Evolutionary conservation across 352 stramenopile species (phyloP), one percentile per base, ranked within the genome.

Genomic region (Phytophthora meadii): DNA sequence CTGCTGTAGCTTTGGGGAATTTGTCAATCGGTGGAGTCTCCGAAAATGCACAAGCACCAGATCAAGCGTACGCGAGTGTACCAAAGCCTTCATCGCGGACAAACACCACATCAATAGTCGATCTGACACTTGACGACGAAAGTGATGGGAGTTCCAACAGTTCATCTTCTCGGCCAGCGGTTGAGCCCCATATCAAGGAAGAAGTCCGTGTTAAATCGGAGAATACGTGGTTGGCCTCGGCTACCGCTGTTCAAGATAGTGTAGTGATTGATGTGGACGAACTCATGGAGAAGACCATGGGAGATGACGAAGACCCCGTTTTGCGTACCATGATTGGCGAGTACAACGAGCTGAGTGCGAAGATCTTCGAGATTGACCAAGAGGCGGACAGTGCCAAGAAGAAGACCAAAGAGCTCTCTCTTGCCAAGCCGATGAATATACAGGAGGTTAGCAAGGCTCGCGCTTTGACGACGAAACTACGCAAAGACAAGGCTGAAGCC

Each of bases 291-390:
- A 68, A 75, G 45, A 60, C 53, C 17, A 65, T 78, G 56, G 70
- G 70, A 10, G 62, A 76, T 0, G 69, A 89, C n/a, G 78, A 82
- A 50, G 83, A 92, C 42, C 60, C 73, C n/a, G 50, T 89, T 27
- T 62, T 81, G 57, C 63, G 67, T 9, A 80, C 64, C 12, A 84
- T 88, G 77, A 74, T 90, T 17, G 53, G 55, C 24, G 72, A 88
- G 57, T 92, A 92, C 74, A 88, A 89, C 44, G 62, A 63, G 0
- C 40, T 84, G 22, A 90, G 69, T 47, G 58, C 62, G 7, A 67
- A 68, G 12, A 81, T 90, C n/a, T 78, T 72, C 32, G 67, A 73
- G 25, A 74, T 74, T 47, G 73, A 90, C n/a, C 66, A 79, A 28
- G 56, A 84, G 40, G 54, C 65, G 3, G 59, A 71, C 0, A 37